Evolutionary conservation across 2,329 filamentous ascomycete genomes (phyloP), one percentile per base, ranked within the genome.

Genomic region (Fusarium sp.): DNA sequence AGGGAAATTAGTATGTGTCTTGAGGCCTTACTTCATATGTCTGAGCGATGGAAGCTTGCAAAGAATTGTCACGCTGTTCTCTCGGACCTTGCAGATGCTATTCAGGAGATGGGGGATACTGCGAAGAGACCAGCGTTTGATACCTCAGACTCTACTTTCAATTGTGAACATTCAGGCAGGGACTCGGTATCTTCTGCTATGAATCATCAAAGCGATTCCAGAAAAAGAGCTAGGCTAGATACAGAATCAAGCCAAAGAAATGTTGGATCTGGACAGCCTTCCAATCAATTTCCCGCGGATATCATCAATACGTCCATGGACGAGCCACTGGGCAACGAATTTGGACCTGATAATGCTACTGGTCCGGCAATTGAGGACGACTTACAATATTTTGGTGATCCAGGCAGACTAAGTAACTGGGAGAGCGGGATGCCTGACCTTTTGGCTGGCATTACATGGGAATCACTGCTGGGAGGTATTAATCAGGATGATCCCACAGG

Each of bases 371-470:
- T 44, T 24, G 41, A 17, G 3, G 41, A 24, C 5, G 10, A 24
- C 10, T 7, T 11, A 0, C n/a, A 24, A 5, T 44, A 10, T 24
- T 1, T 3, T 35, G 49, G 4, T 22, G 33, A 38, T 7, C 22
- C 49, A 26, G 33, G 11, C 7, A 33, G 33, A 7, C 4, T 10
- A 6, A 18, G 11, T 20, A 52, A 22, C 14, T 52, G 49, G 49
- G 49, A 52, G 15, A 52, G 49, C 9, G 49, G 49, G 13, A 52
- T 52, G 49, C 33, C 28, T 8, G 49, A 52, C 11, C 31, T 52
- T 11, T 18, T 52, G 15, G 49, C 49, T 15, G 33, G 49, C n/a
- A 18, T 52, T 52, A 52, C 49, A 10, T 52, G 49, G 49, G 49
- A 52, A 24, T 52, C 49, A 24, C 7, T 52, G 14, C 24, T 35